Percentiles rank a stretch among this genome's conserved stretches.
Conservation (phyloP, 768 basidiomycete genomes). For the Phaffia tasmanica region DNA sequence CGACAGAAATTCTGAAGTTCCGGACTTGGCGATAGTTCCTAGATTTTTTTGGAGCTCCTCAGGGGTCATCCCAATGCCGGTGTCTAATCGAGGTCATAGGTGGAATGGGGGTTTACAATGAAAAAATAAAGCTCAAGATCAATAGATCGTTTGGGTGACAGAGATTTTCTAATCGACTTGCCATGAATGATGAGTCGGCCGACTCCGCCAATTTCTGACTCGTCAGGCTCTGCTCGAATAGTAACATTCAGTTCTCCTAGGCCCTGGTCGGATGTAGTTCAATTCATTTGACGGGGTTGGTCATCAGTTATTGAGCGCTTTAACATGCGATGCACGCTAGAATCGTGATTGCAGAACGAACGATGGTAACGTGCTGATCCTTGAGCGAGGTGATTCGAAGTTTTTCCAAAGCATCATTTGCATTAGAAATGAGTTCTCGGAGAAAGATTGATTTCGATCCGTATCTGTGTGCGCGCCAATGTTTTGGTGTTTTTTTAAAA, state of each 20-base stretch:
- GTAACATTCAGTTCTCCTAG: conserved; percentile 66
- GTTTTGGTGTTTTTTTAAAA: conserved; percentile 29
- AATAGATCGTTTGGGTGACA: too few relatives aligned
- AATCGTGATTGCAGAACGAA: too few relatives aligned
- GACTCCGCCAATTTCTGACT: conserved; percentile 50
- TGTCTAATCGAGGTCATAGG: conserved; percentile 49
- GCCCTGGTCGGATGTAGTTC: not conserved
- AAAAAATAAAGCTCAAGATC: too few relatives aligned
- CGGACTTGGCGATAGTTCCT: conserved; percentile 93
- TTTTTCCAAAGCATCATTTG: conserved; percentile 95
- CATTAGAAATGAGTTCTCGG: conserved; percentile 55
- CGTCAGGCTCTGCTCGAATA: conserved; percentile 58
- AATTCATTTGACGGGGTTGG: too few relatives aligned
- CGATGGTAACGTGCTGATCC: conserved; percentile 53
- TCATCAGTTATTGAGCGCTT: too few relatives aligned
- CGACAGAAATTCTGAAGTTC: conserved; percentile 85
- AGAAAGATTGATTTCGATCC: conserved; percentile 9
- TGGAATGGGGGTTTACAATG: too few relatives aligned
- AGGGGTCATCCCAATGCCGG: conserved; percentile 93
- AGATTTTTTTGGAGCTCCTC: conserved; percentile 68
- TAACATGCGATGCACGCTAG: too few relatives aligned
- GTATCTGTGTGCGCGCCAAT: not conserved
- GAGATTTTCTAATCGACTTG: conserved; percentile 30
- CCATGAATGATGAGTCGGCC: conserved; percentile 68
- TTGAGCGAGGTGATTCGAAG: conserved; percentile 72